Conservation (phyloP, 495 filamentous ascomycete species). For the Friedmanniomyces endolithicus region DNA sequence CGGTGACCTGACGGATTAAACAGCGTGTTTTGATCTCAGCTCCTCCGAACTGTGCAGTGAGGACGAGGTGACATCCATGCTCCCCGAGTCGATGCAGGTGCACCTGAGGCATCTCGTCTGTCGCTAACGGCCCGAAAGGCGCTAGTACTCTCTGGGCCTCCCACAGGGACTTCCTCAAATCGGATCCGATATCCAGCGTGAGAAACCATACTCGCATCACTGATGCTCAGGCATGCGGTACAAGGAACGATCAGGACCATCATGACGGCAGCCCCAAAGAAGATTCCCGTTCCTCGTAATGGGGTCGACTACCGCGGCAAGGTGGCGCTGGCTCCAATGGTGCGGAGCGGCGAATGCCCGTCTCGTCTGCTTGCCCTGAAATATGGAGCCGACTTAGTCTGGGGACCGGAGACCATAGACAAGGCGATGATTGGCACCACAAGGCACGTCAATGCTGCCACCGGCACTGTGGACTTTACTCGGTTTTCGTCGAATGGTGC, state of each 20-base stretch:
- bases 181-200: no score
- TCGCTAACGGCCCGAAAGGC: no score
- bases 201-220: not conserved
- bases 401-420: conserved; percentile 95
- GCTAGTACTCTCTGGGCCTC: no score
- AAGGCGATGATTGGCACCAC: conserved; percentile 74
- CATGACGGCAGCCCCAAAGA: conserved; percentile 48
- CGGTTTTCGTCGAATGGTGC: conserved; percentile 56
- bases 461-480: conserved; percentile 69
- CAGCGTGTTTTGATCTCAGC: no score
- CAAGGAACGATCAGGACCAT: conserved; percentile 24
- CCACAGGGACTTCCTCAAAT: no score
- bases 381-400: conserved; percentile 93
- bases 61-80: no score
- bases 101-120: no score
- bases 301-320: conserved; percentile 90
- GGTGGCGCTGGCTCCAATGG: conserved; percentile 93
- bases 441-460: conserved; percentile 59
- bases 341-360: conserved; percentile 86
- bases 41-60: no score
- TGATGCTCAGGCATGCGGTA: conserved; percentile 21
- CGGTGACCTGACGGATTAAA: no score
- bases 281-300: conserved; percentile 70
- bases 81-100: no score
- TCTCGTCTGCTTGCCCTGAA: conserved; percentile 75